Base-by-base conservation (phyloP, 2,329 filamentous ascomycete genomes). In the Fusarium sp. region DNA sequence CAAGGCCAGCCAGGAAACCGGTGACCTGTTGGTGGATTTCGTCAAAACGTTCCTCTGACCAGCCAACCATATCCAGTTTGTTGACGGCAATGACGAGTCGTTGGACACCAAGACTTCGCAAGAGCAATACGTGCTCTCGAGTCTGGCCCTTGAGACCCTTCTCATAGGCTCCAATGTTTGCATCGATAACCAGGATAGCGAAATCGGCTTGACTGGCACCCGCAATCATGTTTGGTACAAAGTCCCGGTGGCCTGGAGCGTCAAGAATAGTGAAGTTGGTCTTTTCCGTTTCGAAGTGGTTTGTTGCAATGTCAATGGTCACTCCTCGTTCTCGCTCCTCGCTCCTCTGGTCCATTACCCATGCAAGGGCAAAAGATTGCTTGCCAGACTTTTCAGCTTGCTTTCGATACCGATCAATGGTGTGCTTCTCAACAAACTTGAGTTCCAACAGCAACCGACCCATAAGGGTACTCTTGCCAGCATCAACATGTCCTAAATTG, bases 151-250 rank as follows among this genome's bases (percentile, higher is more conserved):
- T 94, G 29, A 98, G 80, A 0, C 95, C 96, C 4, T 92, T 93
- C 75, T 99, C 95, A 66, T 98, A 97, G 31, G 93, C 93, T 31
- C 94, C 95, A 0, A 87, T 92, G 55, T 91, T 90, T 5, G 94
- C 91, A 74, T 99, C 95, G 58, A 99, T 92, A 19, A 99, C 95
- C 4, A 99, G 81, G 1, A 99, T 90, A 0, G 93, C 95, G 76
- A 98, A 95, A 74, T 99, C 95, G 9, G 95, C 96, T 77, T 97
- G 94, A 57, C 91, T 95, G 4, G 94, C 93, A 12, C 95, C 95
- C 3, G 94, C 94, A 74, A 99, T 97, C 95, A 99, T 99, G 75
- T 97, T 99, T 1, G 95, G 95, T 19, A 99, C 93, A 73, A 98
- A 99, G 74, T 99, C 95, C 59, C 89, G 86, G 76, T 99, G 95